Evolutionary conservation across 148 eudicot species (phyloP), one percentile per base, ranked within the genome.

Genomic region (Vaccinium myrtillus): DNA sequence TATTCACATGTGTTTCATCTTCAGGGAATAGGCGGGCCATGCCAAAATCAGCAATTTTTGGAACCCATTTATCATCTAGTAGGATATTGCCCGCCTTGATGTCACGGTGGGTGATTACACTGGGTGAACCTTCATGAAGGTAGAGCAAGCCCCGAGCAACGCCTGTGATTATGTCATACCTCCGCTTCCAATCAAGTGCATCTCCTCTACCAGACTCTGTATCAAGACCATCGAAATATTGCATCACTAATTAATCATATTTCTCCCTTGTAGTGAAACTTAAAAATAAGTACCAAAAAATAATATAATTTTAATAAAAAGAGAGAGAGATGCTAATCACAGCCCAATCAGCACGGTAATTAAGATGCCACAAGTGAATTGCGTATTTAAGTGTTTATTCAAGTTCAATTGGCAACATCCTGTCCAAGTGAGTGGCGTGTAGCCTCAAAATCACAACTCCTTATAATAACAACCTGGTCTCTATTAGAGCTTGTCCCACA

Each of bases 21-120:
- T 94, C 97, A 2, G 97, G 97, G 81, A 85, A 95, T 9, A 95
- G 90, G 43, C 97, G 92, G 32, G 98, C 98, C 95, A 95, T 93
- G 84, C 98, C 98, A 87, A 95, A 95, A 89, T 95, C 98, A 27
- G 97, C 98, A 90, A 95, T 95, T 84, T 95, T 95, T 79, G 98
- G 94, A 12, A 89, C 85, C 98, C 98, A 95, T 70, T 90, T 94
- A 53, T 94, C 95, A 79, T 95, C 98, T 59, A 95, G 91, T 77
- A 95, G 87, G 82, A 95, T 90, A 87, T 95, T 95, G 86, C 98
- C 91, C 75, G 93, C 97, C 85, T 95, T 95, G 85, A 95, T 93
- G 84, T 95, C 98, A 55, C 98, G 95, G 87, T 95, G 98, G 79
- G 93, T 94, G 81, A 95, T 95, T 86, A 89, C 80, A 87, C 85